Base-by-base conservation (phyloP, 2,329 filamentous ascomycete species). In the Fusarium foetens region DNA sequence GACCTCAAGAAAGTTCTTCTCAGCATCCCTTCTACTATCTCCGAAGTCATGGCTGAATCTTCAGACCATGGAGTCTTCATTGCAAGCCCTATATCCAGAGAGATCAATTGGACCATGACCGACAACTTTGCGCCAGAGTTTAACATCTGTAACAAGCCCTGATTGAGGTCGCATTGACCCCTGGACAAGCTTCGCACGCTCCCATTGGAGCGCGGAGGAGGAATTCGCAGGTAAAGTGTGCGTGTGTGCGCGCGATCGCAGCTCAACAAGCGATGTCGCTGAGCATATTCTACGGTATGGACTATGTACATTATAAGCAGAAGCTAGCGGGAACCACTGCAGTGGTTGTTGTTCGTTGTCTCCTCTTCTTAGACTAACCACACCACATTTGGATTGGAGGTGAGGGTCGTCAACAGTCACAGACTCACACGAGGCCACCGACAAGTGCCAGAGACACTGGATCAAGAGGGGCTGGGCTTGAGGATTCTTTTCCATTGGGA, bases 381-480 rank as follows among this genome's bases (percentile, higher is more conserved):
- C 68, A 68, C 68, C 58, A 63, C 53, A 70, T 67, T 66, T 48
- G 62, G 38, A 45, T 68, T 58, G 70, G 70, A 73, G 58, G 70
- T 73, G 70, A 72, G 70, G 70, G 66, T 68, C 70, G 49, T 63
- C 62, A 54, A 72, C 66, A 68, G 63, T 68, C 66, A 57, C 63
- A 73, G 48, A 58, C 49, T 73, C 53, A 71, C 70, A 59, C 66
- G 63, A 61, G 63, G 67, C 67, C 70, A 73, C 66, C 48, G 58
- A 72, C 69, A 68, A 66, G 55, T 67, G 70, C 59, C 58, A 73
- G 46, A 59, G 57, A 58, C 39, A 53, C 39, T 58, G 41, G 58
- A 63, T 41, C 46, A 35, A 71, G 75, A 75, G 74, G 75, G 74
- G 73, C 71, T 74, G 70, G 73, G 58, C 63, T 74, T 49, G 53